Percentiles rank a stretch among this genome's conserved stretches.
These are phyloP conservation scores for Neurospora africana DNA, from an alignment of 495 filamentous ascomycete genomes.

Conservation along the genomic window DNA sequence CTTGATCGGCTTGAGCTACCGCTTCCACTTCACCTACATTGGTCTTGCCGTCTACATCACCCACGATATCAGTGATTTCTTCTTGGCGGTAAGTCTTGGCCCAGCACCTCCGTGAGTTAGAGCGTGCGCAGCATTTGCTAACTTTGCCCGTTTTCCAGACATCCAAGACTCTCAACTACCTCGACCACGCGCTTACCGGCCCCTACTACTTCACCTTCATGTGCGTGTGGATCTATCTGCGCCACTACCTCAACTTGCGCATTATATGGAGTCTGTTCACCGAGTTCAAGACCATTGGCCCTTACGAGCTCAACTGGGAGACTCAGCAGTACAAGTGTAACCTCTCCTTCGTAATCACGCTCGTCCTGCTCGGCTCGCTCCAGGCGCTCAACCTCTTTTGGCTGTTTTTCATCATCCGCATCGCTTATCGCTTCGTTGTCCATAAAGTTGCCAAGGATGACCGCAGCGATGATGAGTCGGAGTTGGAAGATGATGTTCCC, in stretches of 20 bases:
- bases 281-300: constrained; percentile 80
- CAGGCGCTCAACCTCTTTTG: constrained; percentile 82
- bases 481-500: constrained; percentile 19
- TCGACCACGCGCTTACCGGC: constrained; percentile 62
- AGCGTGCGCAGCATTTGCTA: constrained; percentile 4
- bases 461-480: constrained; percentile 41
- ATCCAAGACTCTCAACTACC: constrained; percentile 89
- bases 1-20: constrained; percentile 84
- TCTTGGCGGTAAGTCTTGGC: constrained; percentile 67
- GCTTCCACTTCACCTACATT: constrained; percentile 97
- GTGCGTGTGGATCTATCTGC: constrained; percentile 78
- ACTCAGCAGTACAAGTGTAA: constrained; percentile 74
- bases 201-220: constrained; percentile 86
- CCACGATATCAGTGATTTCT: constrained; percentile 93
- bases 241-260: constrained; percentile 81
- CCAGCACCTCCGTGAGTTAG: neutral
- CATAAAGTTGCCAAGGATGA: constrained; percentile 40
- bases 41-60: constrained; percentile 96
- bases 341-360: constrained; percentile 65
- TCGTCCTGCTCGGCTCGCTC: constrained; percentile 56
- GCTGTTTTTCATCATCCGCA: constrained; percentile 71
- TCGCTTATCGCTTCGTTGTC: constrained; percentile 49
- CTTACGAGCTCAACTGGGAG: constrained; percentile 80
- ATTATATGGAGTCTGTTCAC: constrained; percentile 80
- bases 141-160: constrained; percentile 41